phyloP scores from a whole-genome alignment of 768 basidiomycete species.

The Lyophyllum atratum region DNA sequence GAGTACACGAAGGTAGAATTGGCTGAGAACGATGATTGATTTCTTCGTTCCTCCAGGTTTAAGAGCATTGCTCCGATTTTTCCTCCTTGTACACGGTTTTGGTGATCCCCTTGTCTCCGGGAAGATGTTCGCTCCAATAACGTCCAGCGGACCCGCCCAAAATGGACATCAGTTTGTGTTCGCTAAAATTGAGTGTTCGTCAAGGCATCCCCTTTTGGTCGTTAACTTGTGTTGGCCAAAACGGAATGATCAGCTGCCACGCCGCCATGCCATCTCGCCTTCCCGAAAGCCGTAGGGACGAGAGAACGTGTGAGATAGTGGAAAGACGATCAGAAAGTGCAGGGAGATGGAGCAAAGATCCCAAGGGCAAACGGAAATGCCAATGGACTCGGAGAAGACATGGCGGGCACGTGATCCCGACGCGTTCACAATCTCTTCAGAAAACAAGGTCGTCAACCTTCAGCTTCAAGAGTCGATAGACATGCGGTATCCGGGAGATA shows the following conservation, averaged over 20 bases:
- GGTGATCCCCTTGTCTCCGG: constrained; percentile 45
- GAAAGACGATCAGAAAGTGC: constrained; percentile 9
- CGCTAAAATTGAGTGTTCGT: constrained; percentile 14
- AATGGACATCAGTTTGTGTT: constrained; percentile 28
- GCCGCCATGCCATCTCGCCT: background rate
- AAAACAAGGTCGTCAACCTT: constrained; percentile 11
- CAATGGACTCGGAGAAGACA: no score
- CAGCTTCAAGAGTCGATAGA: no score
- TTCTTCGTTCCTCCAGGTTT: constrained; percentile 26
- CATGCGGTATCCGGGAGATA: background rate
- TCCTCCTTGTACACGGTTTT: constrained; percentile 40
- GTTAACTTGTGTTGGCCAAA: constrained; percentile 33
- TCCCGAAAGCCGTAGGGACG: background rate
- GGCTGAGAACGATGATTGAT: constrained; percentile 25
- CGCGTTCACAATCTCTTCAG: background rate
- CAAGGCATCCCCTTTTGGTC: constrained; percentile 30
- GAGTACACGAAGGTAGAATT: constrained; percentile 34
- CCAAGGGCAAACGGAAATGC: background rate
- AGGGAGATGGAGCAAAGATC: background rate
- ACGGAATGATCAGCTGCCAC: constrained; percentile 19
- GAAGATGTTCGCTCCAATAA: constrained; percentile 7
- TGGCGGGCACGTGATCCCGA: background rate
- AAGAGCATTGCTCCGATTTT: constrained; percentile 37
- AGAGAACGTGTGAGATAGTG: constrained; percentile 5
- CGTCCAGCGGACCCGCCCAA: constrained; percentile 13